Percentiles rank a stretch among this genome's conserved stretches.
Evolutionary conservation across 495 filamentous ascomycete genomes (phyloP).

Genomic region (Acidomyces sp.): DNA sequence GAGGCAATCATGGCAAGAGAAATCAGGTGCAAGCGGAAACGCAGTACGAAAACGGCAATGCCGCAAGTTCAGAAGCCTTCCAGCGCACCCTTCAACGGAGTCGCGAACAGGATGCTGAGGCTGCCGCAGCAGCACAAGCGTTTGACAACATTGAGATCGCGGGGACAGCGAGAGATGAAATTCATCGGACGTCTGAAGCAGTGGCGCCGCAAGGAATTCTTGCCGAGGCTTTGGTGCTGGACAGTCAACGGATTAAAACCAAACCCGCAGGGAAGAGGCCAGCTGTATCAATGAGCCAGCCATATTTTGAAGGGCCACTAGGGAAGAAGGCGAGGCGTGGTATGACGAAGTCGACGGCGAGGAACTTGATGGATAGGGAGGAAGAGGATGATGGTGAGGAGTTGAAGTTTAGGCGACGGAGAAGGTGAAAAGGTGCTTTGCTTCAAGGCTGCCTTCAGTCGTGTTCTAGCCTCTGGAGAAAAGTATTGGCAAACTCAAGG

Average conservation of each 20-base stretch:
- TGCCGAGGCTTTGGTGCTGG: constrained; percentile 18
- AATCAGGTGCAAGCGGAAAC: too few relatives aligned
- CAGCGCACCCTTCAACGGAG: constrained; percentile 15
- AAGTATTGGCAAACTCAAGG: too few relatives aligned
- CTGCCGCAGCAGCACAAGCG: constrained; percentile 21
- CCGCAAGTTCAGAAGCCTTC: too few relatives aligned
- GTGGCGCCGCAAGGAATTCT: too few relatives aligned
- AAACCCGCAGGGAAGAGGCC: constrained; percentile 17
- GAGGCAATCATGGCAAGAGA: too few relatives aligned
- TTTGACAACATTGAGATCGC: too few relatives aligned
- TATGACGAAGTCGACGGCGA: constrained; percentile 35
- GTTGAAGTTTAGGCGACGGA: constrained; percentile 47
- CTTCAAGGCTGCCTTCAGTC: not conserved
- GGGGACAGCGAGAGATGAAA: constrained; percentile 9
- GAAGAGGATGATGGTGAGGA: constrained; percentile 39
- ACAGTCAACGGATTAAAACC: constrained; percentile 19
- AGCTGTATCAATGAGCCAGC: constrained; percentile 26
- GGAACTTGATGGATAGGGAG: constrained; percentile 9
- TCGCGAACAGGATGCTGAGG: constrained; percentile 19
- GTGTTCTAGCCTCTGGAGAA: too few relatives aligned
- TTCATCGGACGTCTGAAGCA: too few relatives aligned
- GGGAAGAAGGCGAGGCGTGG: constrained; percentile 35
- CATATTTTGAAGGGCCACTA: constrained; percentile 25
- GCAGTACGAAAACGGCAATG: too few relatives aligned
- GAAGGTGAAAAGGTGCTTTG: constrained; percentile 10